Conservation (phyloP, 257 asterid genomes). For the Capsicum pubescens region DNA sequence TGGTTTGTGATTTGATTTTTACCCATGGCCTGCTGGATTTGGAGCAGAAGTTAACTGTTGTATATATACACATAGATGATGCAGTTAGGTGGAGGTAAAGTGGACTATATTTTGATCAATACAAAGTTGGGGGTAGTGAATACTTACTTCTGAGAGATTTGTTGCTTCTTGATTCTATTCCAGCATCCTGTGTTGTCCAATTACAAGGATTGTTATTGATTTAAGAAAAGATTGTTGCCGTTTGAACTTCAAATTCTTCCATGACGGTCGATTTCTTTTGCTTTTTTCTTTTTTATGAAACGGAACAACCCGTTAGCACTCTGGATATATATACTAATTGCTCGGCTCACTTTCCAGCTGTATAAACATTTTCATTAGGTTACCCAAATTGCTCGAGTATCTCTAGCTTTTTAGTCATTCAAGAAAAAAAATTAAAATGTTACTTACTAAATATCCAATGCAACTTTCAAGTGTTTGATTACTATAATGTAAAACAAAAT, state of each 20-base stretch:
- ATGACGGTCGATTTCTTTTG: too few relatives aligned
- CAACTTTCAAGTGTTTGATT: neutral
- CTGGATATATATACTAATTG: neutral
- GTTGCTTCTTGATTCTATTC: neutral
- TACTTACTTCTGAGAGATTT: neutral
- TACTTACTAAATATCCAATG: neutral
- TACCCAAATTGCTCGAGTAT: neutral
- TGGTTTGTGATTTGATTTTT: neutral
- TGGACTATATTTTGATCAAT: slow-evolving; percentile 6
- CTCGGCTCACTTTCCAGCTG: neutral
- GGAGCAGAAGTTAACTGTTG: neutral
- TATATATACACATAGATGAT: neutral
- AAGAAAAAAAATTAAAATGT: neutral
- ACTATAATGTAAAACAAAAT: neutral
- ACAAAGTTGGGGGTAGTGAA: neutral
- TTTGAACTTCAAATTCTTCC: neutral
- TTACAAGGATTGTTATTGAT: neutral
- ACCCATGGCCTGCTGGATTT: neutral
- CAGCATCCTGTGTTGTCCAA: neutral
- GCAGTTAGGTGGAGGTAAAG: neutral
- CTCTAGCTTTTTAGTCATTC: neutral
- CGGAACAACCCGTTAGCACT: neutral
- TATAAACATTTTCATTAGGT: neutral
- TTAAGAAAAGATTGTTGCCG: neutral
- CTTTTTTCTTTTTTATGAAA: neutral